Conservation (phyloP, 768 basidiomycete species). For the Boletus bicolor region DNA sequence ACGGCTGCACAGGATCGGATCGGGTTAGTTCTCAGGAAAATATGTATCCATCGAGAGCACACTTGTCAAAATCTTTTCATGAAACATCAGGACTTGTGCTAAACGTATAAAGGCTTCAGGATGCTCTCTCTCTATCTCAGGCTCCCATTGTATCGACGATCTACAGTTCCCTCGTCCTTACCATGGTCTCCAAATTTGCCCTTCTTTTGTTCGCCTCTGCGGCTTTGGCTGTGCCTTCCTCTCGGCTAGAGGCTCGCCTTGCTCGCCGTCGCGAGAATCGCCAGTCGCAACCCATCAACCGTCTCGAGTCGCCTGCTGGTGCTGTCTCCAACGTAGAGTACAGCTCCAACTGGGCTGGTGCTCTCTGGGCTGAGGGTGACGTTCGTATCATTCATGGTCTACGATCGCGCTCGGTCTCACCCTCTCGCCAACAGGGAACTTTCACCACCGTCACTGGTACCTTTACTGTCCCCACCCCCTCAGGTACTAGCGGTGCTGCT, state of each 20-base stretch:
- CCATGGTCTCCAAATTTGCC: constrained; percentile 19
- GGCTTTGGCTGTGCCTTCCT: constrained; percentile 16
- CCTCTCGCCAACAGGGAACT: constrained; percentile 11
- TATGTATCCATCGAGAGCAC: not conserved
- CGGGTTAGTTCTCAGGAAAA: not conserved
- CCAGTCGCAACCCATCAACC: constrained; percentile 11
- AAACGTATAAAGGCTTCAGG: constrained; percentile 12
- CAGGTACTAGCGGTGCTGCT: constrained; percentile 8
- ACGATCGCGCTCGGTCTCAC: not conserved
- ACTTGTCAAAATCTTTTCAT: not conserved
- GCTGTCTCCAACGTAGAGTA: constrained; percentile 10
- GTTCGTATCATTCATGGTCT: constrained; percentile 11
- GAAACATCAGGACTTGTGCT: not conserved
- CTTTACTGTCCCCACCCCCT: constrained; percentile 18
- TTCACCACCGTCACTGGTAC: constrained; percentile 20
- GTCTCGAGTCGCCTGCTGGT: not conserved
- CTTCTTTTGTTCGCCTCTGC: constrained; percentile 19
- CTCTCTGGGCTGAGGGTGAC: constrained; percentile 1
- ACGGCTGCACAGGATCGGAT: not conserved
- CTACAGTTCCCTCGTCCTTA: not conserved
- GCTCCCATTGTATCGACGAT: not conserved
- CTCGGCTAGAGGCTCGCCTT: constrained; percentile 10
- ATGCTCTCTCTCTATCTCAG: not conserved
- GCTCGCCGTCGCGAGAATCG: constrained; percentile 13
- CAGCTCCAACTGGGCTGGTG: constrained; percentile 21